phyloP scores from a whole-genome alignment of 2,329 filamentous ascomycete species.

The Teratosphaeria pseudoeucalypti region DNA sequence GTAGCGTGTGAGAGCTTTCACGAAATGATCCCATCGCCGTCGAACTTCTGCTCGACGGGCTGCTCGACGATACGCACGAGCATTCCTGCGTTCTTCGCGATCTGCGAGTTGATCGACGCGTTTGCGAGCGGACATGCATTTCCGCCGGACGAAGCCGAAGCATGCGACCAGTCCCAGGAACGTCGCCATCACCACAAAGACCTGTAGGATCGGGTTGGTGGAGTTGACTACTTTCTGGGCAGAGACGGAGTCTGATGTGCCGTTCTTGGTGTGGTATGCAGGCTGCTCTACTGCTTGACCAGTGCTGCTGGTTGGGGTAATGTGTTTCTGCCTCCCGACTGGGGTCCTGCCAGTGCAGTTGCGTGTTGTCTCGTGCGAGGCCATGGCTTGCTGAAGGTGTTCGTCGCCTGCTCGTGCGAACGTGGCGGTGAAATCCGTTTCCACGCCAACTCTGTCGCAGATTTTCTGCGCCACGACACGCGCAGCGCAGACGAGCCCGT shows the following conservation, averaged over 20 bases:
- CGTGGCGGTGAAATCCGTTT: constrained; percentile 9
- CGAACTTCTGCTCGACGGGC: constrained; percentile 42
- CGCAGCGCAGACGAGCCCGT: constrained; percentile 33
- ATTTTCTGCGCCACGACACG: constrained; percentile 26
- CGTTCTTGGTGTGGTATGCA: constrained; percentile 6
- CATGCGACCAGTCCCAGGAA: constrained; percentile 36
- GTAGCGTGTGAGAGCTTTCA: constrained; percentile 21
- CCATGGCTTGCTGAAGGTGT: neutral
- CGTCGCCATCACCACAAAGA: constrained; percentile 34
- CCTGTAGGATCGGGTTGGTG: constrained; percentile 26
- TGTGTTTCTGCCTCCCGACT: neutral
- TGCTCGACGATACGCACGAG: constrained; percentile 42
- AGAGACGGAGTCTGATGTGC: constrained; percentile 6
- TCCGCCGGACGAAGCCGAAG: constrained; percentile 35
- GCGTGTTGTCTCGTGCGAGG: constrained; percentile 2
- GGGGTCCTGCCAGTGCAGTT: constrained; percentile 1
- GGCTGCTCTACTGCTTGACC: constrained; percentile 1
- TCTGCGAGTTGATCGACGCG: constrained; percentile 44
- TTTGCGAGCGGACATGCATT: constrained; percentile 40
- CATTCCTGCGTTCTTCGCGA: constrained; percentile 44
- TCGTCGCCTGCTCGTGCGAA: neutral
- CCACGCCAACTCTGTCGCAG: constrained; percentile 21
- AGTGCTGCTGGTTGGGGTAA: neutral
- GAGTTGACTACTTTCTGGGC: constrained; percentile 14
- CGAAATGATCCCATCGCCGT: constrained; percentile 37